Evolutionary conservation across 1,139 yeast genomes (phyloP).

Genomic region (Pichia sp.): DNA sequence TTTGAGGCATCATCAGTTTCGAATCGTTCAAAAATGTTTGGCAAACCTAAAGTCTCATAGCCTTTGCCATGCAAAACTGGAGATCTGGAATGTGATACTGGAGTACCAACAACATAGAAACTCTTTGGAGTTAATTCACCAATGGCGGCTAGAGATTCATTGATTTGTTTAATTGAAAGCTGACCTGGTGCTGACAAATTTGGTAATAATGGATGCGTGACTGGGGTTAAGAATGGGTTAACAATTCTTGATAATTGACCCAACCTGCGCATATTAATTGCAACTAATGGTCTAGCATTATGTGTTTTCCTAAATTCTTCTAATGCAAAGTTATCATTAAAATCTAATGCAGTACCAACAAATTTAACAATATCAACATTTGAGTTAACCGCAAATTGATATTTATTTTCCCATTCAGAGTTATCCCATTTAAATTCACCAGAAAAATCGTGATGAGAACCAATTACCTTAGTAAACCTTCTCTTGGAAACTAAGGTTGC

Average conservation of each 20-base stretch:
- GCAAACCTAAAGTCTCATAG: slow-evolving; percentile 65
- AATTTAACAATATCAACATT: slow-evolving; percentile 76
- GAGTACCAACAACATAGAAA: slow-evolving; percentile 76
- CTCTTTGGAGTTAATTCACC: slow-evolving; percentile 56
- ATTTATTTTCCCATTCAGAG: slow-evolving; percentile 69
- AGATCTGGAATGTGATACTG: slow-evolving; percentile 80
- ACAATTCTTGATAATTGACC: slow-evolving; percentile 80
- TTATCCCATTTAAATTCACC: slow-evolving; percentile 61
- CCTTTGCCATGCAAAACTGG: slow-evolving; percentile 81
- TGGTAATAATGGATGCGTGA: slow-evolving; percentile 63
- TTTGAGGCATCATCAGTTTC: slow-evolving; percentile 61
- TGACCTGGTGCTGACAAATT: slow-evolving; percentile 75
- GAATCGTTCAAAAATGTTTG: slow-evolving; percentile 61
- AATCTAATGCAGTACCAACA: slow-evolving; percentile 64
- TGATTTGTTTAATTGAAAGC: slow-evolving; percentile 54
- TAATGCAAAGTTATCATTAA: slow-evolving; percentile 63
- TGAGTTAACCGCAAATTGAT: slow-evolving; percentile 56
- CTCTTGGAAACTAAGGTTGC: slow-evolving; percentile 41
- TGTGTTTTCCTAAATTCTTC: slow-evolving; percentile 60
- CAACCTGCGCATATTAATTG: slow-evolving; percentile 69
- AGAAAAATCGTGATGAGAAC: slow-evolving; percentile 69
- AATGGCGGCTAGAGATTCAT: slow-evolving; percentile 49
- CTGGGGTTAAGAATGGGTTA: slow-evolving; percentile 74
- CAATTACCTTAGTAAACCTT: slow-evolving; percentile 65
- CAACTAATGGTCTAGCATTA: slow-evolving; percentile 60